phyloP scores from a whole-genome alignment of 2,329 filamentous ascomycete species.

The Aspergillus sclerotialis region DNA sequence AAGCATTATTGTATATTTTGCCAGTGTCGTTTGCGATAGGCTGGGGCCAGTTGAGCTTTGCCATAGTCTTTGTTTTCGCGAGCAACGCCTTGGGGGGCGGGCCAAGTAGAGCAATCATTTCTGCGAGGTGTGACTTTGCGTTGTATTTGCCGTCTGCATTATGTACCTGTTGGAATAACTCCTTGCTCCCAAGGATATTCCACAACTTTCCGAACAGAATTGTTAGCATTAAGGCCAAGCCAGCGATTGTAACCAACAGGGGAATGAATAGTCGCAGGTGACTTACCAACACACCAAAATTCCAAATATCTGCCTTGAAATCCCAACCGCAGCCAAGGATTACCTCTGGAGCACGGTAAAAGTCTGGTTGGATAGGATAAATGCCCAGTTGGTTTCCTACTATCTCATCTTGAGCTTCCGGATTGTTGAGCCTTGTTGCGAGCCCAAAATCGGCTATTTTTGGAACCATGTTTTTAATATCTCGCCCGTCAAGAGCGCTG shows the following conservation, averaged over 20 bases:
- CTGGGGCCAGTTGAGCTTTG: conserved; percentile 10
- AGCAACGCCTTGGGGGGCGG: conserved; percentile 24
- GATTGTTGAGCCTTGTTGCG: conserved; percentile 7
- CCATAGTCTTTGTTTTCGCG: conserved; percentile 10
- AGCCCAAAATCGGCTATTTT: conserved; percentile 27
- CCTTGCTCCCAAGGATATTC: conserved; percentile 24
- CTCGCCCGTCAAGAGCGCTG: conserved; percentile 12
- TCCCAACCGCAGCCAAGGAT: conserved; percentile 27
- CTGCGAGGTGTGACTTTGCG: conserved; percentile 28
- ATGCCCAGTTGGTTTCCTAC: too few relatives aligned
- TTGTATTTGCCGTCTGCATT: conserved; percentile 22
- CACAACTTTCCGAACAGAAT: conserved; percentile 13
- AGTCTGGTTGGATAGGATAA: conserved; percentile 36
- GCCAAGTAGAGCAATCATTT: conserved; percentile 35
- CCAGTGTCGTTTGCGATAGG: conserved; percentile 8
- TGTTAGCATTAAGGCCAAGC: conserved; percentile 4
- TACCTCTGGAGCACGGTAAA: conserved; percentile 30
- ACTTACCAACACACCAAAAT: conserved; percentile 25
- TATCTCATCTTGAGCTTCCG: conserved; percentile 1
- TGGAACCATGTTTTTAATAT: conserved; percentile 13
- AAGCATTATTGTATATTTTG: conserved; percentile 10
- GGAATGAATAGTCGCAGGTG: too few relatives aligned
- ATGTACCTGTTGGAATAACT: conserved; percentile 26
- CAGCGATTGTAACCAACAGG: background rate
- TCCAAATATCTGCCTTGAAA: conserved; percentile 32